These are phyloP conservation scores for Hymenoscyphus repandus DNA, from an alignment of 2,329 filamentous ascomycete genomes.

Conservation along the genomic window DNA sequence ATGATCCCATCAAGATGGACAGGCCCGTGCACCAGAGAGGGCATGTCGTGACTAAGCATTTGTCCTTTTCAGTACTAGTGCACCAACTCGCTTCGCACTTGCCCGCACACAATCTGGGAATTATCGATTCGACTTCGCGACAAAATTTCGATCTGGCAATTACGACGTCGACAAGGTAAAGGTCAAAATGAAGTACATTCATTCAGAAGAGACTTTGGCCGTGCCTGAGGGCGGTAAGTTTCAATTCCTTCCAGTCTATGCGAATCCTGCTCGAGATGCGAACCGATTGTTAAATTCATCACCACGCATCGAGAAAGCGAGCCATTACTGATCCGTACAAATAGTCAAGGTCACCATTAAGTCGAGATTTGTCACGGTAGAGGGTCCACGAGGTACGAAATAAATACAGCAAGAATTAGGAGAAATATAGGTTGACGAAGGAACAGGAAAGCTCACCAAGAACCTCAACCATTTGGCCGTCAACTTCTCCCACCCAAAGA, in stretches of 20 bases:
- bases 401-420: conserved; percentile 15
- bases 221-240: conserved; percentile 97
- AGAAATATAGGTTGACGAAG: conserved; percentile 29
- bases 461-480: conserved; percentile 94
- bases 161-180: conserved; percentile 23
- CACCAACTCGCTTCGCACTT: background rate
- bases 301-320: conserved; percentile 10
- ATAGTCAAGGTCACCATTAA: conserved; percentile 98
- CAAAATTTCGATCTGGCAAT: conserved; percentile 14
- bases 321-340: conserved; percentile 35
- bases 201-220: conserved; percentile 91
- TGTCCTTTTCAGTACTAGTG: background rate
- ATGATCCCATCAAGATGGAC: too few relatives aligned
- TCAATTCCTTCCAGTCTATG: conserved; percentile 5
- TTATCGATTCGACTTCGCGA: background rate
- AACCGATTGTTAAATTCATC: background rate
- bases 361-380: conserved; percentile 92
- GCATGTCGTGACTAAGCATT: too few relatives aligned
- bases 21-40: too few relatives aligned
- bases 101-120: background rate
- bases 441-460: conserved; percentile 86
- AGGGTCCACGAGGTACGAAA: conserved; percentile 81
- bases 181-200: conserved; percentile 98
- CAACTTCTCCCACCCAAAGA: conserved; percentile 85
- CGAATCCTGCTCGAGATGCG: background rate